These are phyloP conservation scores for Salix viminalis DNA, from an alignment of 345 rosid genomes.

Conservation along the genomic window DNA sequence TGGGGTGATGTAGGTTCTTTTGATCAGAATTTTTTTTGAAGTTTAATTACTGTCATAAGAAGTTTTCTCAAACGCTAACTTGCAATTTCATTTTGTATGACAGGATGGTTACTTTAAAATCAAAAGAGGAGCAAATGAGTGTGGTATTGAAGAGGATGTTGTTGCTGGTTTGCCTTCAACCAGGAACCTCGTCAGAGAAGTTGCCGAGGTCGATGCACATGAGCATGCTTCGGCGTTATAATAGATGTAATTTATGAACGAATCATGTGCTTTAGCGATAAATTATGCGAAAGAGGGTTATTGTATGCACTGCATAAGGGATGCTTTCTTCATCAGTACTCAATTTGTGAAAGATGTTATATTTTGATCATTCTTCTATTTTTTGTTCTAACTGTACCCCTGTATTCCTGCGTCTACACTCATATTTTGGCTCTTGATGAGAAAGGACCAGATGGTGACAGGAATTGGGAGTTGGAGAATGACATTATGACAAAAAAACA, in stretches of 20 bases:
- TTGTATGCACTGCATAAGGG: too few relatives aligned
- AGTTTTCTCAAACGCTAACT: not conserved
- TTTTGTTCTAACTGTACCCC: too few relatives aligned
- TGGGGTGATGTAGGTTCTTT: constrained; percentile 81
- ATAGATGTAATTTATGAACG: not conserved
- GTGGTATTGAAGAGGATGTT: constrained; percentile 75
- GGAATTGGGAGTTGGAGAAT: too few relatives aligned
- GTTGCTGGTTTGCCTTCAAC: constrained; percentile 77
- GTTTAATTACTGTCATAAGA: not conserved
- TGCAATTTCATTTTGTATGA: not conserved
- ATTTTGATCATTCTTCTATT: too few relatives aligned
- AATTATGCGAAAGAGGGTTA: too few relatives aligned
- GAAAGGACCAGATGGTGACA: too few relatives aligned
- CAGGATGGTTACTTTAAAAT: constrained; percentile 95
- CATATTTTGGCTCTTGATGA: too few relatives aligned
- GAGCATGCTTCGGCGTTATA: constrained; percentile 40
- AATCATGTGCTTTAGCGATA: not conserved
- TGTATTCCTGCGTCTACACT: too few relatives aligned
- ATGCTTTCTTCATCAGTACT: too few relatives aligned
- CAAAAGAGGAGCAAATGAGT: constrained; percentile 80
- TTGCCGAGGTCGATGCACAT: constrained; percentile 26
- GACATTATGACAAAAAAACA: too few relatives aligned
- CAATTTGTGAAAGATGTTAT: too few relatives aligned
- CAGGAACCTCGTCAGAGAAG: constrained; percentile 68
- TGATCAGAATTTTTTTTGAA: not conserved